Percentiles rank a stretch among this genome's conserved stretches.
Conservation (phyloP, 495 filamentous ascomycete genomes). For the Hypomontagnella submonticulosa region DNA sequence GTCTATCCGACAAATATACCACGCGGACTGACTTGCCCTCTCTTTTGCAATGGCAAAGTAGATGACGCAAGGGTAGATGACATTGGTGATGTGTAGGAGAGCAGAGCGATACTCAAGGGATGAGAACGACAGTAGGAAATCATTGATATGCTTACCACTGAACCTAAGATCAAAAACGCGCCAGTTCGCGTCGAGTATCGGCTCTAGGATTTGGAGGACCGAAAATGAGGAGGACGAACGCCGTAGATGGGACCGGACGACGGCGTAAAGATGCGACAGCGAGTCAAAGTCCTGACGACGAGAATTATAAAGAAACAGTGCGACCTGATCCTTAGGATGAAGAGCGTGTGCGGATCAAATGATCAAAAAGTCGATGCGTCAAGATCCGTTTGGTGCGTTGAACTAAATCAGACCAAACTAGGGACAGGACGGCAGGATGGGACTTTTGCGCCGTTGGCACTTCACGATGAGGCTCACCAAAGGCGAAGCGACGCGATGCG, state of each 20-base stretch:
- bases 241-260: background rate
- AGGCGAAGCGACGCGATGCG: background rate
- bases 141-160: slow-evolving; percentile 23
- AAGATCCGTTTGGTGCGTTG: slow-evolving; percentile 41
- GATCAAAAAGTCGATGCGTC: background rate
- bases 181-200: slow-evolving; percentile 13
- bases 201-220: background rate
- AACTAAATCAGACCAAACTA: slow-evolving; percentile 48
- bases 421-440: background rate
- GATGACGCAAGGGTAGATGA: slow-evolving; percentile 2
- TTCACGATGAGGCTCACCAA: slow-evolving; percentile 28
- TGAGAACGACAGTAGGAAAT: background rate
- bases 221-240: slow-evolving; percentile 2
- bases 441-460: slow-evolving; percentile 11
- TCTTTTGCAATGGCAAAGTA: background rate
- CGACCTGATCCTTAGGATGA: slow-evolving; percentile 4
- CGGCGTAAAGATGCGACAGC: slow-evolving; percentile 1
- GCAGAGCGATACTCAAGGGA: background rate
- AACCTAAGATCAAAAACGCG: slow-evolving; percentile 23
- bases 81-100: background rate
- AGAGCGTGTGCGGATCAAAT: slow-evolving; percentile 11
- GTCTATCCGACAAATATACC: background rate
- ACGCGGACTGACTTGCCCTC: background rate
- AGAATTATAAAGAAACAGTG: slow-evolving; percentile 2
- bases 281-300: background rate